Base-by-base conservation (phyloP, 441 rosid species). In the Cnidoscolus chayamansa region DNA sequence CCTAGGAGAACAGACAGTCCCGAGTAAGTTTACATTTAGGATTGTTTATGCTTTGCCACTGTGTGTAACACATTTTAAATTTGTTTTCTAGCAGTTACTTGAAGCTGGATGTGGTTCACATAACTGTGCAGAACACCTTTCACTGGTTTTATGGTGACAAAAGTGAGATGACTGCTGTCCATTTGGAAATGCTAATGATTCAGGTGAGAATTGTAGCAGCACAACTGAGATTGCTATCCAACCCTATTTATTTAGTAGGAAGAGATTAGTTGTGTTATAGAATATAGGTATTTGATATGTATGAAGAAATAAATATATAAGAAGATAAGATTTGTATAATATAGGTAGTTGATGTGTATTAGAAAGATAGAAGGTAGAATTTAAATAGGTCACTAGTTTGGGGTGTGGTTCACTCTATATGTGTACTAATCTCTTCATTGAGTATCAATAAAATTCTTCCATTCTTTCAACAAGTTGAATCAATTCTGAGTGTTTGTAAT, bases 21-120 rank as follows among this genome's bases (percentile, higher is more conserved):
- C 51, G 98, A 96, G 99, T 96, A 87, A 70, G 99, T 86, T 72
- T 72, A 77, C 64, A 76, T 72, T 62, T 73, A 37, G 51, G 13
- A 74, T 63, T 67, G 37, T 50, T 15, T n/a, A 32, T 37, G 35
- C 25, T 71, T 70, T 62, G 13, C 20, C 17, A 17, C 31, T 62
- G 17, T 9, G 16, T 57, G 11, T 50, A 13, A 19, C 51, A 12
- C 51, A 8, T 50, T 1, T 32, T 45, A 7, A 67, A 25, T 65
- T 48, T 4, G 63, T 54, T 74, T 50, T 71, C 35, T 62, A 1
- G 32, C 92, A 96, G 99, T 84, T 96, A 87, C 81, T 77, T 96
- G 92, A 91, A 93, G 87, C 97, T 96, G 67, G 99, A 96, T 85
- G 90, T 96, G 54, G 97, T 96, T 71, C 97, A 91, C 80, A 91